Percentiles rank a stretch among this genome's conserved stretches.
Evolutionary conservation across 495 filamentous ascomycete genomes (phyloP).

Genomic region (Hypomontagnella monticulosa): DNA sequence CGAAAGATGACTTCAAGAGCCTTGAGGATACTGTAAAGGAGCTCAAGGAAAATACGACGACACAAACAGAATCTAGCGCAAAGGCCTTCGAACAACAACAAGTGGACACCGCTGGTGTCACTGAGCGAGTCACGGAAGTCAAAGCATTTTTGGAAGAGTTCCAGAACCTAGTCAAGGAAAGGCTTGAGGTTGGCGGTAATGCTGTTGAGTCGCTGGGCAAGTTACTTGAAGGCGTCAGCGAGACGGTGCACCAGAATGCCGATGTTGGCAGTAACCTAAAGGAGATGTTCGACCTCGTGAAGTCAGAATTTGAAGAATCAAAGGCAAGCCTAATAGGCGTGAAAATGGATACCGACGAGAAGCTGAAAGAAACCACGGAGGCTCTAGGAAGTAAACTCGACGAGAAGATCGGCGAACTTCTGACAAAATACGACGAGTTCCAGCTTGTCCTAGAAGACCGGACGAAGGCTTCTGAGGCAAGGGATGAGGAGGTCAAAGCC

Average conservation of each 20-base stretch:
- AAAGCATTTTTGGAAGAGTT: constrained; percentile 63
- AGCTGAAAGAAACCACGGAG: constrained; percentile 73
- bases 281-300: constrained; percentile 81
- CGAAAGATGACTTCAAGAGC: constrained; percentile 66
- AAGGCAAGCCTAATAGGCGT: constrained; percentile 72
- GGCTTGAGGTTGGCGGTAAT: constrained; percentile 60
- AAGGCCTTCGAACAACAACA: constrained; percentile 82
- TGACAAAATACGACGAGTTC: constrained; percentile 84
- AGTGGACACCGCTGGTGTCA: constrained; percentile 60
- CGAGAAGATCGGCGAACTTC: constrained; percentile 77
- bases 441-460: constrained; percentile 75
- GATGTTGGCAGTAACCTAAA: constrained; percentile 71
- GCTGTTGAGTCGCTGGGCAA: constrained; percentile 62
- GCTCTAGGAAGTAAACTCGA: constrained; percentile 80
- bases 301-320: constrained; percentile 80
- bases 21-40: constrained; percentile 70
- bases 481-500: constrained; percentile 72
- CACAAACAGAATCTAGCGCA: constrained; percentile 75
- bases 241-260: constrained; percentile 66
- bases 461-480: constrained; percentile 71
- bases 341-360: constrained; percentile 80
- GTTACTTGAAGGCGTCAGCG: constrained; percentile 68
- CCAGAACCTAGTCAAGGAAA: constrained; percentile 55
- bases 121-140: constrained; percentile 61
- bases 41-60: constrained; percentile 73